Base-by-base conservation (phyloP, 2,329 filamentous ascomycete species). In the Claviceps purpurea region DNA sequence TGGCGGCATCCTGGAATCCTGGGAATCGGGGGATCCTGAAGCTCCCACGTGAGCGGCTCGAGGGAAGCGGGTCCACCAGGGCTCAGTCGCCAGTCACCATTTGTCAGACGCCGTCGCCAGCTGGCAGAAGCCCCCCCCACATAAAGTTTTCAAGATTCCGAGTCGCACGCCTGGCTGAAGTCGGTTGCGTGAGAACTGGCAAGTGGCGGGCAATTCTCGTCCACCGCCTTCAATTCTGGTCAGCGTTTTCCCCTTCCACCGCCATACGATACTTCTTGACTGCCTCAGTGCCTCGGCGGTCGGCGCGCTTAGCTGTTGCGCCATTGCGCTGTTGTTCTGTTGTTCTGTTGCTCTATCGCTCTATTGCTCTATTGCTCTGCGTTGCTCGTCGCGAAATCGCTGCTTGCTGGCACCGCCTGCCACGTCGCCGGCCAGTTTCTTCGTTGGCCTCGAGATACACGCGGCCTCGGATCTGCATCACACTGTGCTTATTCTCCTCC, bases 211-310 rank as follows among this genome's bases (percentile, higher is more conserved):
- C 52, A 40, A n/a, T 51, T 54, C 44, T 51, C 41, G 45, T 51
- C 52, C 49, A 51, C 45, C 49, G 30, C 37, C 16, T 24, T 49
- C 45, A 47, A 49, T 40, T 46, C 48, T 37, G 44, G 7, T 38
- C 44, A 41, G 44, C 37, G 43, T 47, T 51, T 49, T 52, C 42
- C 39, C 50, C 18, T 45, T 37, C 43, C 50, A 49, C 48, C 41
- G n/a, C 42, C 46, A 42, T 52, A 39, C 46, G 34, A 38, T 48
- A 42, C 45, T 40, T 49, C 41, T 39, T 38, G 44, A 38, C 41
- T 41, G 50, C 47, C 50, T 54, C 50, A 43, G 53, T 41, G 50
- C 47, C 50, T 54, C 50, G 47, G 53, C 37, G 46, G 47, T 55
- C 53, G 53, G 53, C 53, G 48, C 49, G 24, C 10, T 18, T 46